phyloP scores from a whole-genome alignment of 2,329 filamentous ascomycete genomes.

The Sclerotinia minor region DNA sequence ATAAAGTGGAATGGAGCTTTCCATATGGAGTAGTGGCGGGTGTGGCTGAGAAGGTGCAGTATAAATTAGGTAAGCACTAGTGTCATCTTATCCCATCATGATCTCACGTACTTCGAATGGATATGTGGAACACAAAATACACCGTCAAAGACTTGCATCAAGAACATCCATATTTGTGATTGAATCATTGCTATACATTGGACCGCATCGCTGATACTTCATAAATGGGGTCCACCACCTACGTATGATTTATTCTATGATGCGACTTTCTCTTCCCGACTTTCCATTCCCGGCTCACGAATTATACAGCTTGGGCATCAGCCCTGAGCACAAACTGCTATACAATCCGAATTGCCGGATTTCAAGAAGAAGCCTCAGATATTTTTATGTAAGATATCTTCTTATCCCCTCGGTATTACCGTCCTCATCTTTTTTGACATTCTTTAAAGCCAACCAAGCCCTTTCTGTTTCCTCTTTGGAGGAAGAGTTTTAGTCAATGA shows the following conservation, averaged over 20 bases:
- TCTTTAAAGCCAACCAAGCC: not conserved
- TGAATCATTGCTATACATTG: not conserved
- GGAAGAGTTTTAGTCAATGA: not conserved
- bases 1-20: conserved; percentile 16
- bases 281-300: not conserved
- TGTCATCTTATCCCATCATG: not conserved
- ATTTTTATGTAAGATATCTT: not conserved
- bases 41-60: not conserved
- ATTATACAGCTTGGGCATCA: not conserved
- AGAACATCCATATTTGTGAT: not conserved
- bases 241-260: not conserved
- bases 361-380: not conserved
- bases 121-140: too few relatives aligned
- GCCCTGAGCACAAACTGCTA: not conserved
- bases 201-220: not conserved
- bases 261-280: not conserved
- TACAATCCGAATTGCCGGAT: not conserved
- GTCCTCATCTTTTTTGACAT: not conserved
- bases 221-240: not conserved
- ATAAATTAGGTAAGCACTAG: not conserved
- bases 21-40: not conserved
- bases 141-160: not conserved
- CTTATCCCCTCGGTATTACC: not conserved
- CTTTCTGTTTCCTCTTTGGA: not conserved
- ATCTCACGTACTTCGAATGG: not conserved